A percentile compares a stretch with the other conserved stretches of the same genome.
Evolutionary conservation across 768 basidiomycete species (phyloP).

Genomic region (Russula brevipes): DNA sequence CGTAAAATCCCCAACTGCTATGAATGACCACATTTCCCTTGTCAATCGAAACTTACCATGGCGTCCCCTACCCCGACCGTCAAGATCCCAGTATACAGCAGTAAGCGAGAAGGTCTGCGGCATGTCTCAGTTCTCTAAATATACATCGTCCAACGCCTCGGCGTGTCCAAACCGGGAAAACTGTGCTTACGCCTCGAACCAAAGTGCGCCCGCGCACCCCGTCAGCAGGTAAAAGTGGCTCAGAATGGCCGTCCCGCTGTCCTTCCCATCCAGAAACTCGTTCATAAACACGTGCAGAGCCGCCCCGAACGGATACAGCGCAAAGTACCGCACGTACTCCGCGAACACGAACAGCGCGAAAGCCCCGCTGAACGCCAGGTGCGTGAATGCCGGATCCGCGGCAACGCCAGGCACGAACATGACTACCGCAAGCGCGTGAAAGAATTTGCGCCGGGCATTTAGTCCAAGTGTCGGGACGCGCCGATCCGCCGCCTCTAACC

Average conservation of each 20-base stretch:
- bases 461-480: conserved; percentile 83
- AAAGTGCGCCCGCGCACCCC: conserved; percentile 89
- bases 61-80: conserved; percentile 92
- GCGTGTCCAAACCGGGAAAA: not conserved
- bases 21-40: not conserved
- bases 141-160: conserved; percentile 5
- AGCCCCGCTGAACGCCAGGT: conserved; percentile 89
- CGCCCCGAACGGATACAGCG: conserved; percentile 93
- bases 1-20: not conserved
- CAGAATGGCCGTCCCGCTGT: conserved; percentile 91
- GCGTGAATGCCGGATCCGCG: conserved; percentile 92
- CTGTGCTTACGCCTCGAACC: conserved; percentile 83
- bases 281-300: conserved; percentile 93
- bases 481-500: conserved; percentile 84
- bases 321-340: conserved; percentile 98
- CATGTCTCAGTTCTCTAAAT: not conserved
- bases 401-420: conserved; percentile 97
- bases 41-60: conserved; percentile 48
- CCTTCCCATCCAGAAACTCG: conserved; percentile 94
- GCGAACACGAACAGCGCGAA: conserved; percentile 94
- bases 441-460: conserved; percentile 93
- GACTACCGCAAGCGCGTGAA: conserved; percentile 90
- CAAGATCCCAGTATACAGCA: conserved; percentile 80
- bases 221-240: conserved; percentile 97
- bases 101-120: conserved; percentile 43